phyloP scores from a whole-genome alignment of 257 asterid species.

The Ilex asprella region DNA sequence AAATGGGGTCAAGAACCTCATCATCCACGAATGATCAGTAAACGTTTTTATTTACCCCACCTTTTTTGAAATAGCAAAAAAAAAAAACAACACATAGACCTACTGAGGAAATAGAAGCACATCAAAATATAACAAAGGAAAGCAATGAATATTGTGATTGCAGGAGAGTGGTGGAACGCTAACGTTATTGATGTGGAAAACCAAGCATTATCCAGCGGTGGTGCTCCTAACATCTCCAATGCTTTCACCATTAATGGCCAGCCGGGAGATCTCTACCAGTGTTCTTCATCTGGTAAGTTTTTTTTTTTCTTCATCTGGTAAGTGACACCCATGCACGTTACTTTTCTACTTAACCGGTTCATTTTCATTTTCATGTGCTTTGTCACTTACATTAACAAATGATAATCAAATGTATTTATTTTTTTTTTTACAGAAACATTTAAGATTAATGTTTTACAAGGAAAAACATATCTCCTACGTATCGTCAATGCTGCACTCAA shows the following conservation, averaged over 20 bases:
- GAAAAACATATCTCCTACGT: constrained; percentile 4
- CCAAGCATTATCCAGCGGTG: not conserved
- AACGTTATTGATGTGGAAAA: constrained; percentile 2
- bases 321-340: not conserved
- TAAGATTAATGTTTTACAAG: not conserved
- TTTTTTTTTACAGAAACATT: not conserved
- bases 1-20: too few relatives aligned
- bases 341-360: too few relatives aligned
- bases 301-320: too few relatives aligned
- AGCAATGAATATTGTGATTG: not conserved
- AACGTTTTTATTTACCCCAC: too few relatives aligned
- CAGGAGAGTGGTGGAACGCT: constrained; percentile 9
- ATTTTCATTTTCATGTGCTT: not conserved
- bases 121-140: too few relatives aligned
- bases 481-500: constrained; percentile 4
- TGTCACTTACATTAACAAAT: not conserved
- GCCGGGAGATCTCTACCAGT: not conserved
- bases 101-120: too few relatives aligned
- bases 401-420: too few relatives aligned
- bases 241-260: constrained; percentile 5
- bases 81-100: too few relatives aligned
- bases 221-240: not conserved
- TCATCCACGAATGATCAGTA: too few relatives aligned
- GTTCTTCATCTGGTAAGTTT: too few relatives aligned
- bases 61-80: too few relatives aligned